Percentiles rank a stretch among this genome's conserved stretches.
These are phyloP conservation scores for Batrachochytrium dendrobatidis DNA, from an alignment of 371 early-diverging fungal genomes.

Conservation along the genomic window DNA sequence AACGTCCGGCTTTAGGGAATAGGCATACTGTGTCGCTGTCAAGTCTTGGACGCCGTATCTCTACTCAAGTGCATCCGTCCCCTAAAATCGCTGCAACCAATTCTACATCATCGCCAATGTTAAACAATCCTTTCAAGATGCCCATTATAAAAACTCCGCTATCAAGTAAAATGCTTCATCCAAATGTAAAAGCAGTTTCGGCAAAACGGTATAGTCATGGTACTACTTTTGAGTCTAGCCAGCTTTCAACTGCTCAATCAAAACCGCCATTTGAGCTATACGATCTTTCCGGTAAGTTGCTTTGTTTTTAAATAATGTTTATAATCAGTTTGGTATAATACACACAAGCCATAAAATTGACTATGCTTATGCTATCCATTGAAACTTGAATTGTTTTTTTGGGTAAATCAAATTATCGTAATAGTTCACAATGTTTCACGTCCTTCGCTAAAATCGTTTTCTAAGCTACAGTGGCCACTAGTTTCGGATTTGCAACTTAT, in stretches of 20 bases:
- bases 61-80: neutral
- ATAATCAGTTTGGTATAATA: neutral
- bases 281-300: neutral
- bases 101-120: neutral
- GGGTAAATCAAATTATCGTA: too few species aligned
- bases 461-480: neutral
- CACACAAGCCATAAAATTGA: neutral
- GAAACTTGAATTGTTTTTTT: too few species aligned
- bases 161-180: neutral
- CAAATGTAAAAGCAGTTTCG: too few species aligned
- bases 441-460: too few species aligned
- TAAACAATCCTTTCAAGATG: neutral
- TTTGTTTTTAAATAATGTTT: neutral
- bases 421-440: too few species aligned
- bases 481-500: neutral
- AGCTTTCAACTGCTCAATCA: neutral
- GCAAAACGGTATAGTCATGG: too few species aligned
- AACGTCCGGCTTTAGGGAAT: neutral
- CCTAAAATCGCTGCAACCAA: neutral
- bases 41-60: neutral
- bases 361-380: too few species aligned
- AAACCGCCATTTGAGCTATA: neutral
- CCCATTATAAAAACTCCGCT: neutral
- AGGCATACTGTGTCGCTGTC: slow-evolving; percentile 1
- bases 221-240: neutral